phyloP scores from a whole-genome alignment of 495 filamentous ascomycete species.

The Penicillium bovifimosum region DNA sequence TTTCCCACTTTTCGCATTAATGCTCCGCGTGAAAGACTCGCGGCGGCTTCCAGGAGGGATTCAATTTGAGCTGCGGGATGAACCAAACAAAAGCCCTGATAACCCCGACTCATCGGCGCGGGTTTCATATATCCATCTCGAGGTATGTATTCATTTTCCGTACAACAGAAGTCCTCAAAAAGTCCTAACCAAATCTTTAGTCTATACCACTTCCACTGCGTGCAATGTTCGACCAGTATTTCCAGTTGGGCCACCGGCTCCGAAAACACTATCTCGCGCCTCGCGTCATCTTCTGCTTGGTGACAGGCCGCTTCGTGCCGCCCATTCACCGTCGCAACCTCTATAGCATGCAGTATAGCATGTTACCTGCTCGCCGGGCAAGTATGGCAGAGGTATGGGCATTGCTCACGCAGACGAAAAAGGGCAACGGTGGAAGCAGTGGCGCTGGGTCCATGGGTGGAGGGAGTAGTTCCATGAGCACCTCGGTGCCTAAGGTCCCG shows the following conservation, averaged over 20 bases:
- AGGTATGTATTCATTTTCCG: slow-evolving; percentile 44
- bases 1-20: slow-evolving; percentile 94
- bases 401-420: slow-evolving; percentile 55
- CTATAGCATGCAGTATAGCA: slow-evolving; percentile 97
- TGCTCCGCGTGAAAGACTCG: slow-evolving; percentile 94
- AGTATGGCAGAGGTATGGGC: slow-evolving; percentile 83
- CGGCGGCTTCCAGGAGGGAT: slow-evolving; percentile 87
- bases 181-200: slow-evolving; percentile 35
- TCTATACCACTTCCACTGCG: slow-evolving; percentile 84
- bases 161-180: not conserved
- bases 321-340: slow-evolving; percentile 91
- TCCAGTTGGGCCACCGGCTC: slow-evolving; percentile 85
- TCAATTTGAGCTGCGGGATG: slow-evolving; percentile 78
- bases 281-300: slow-evolving; percentile 75
- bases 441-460: slow-evolving; percentile 24
- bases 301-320: slow-evolving; percentile 83
- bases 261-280: slow-evolving; percentile 93
- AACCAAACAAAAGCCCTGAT: slow-evolving; percentile 22
- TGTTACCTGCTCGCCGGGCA: slow-evolving; percentile 80
- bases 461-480: slow-evolving; percentile 24
- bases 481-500: slow-evolving; percentile 32
- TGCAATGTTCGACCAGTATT: slow-evolving; percentile 95
- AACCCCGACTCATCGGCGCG: slow-evolving; percentile 29
- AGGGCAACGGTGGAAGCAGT: slow-evolving; percentile 24
- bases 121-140: slow-evolving; percentile 73